Evolutionary conservation across 352 stramenopile genomes (phyloP).

Genomic region (Plasmopara viticola): DNA sequence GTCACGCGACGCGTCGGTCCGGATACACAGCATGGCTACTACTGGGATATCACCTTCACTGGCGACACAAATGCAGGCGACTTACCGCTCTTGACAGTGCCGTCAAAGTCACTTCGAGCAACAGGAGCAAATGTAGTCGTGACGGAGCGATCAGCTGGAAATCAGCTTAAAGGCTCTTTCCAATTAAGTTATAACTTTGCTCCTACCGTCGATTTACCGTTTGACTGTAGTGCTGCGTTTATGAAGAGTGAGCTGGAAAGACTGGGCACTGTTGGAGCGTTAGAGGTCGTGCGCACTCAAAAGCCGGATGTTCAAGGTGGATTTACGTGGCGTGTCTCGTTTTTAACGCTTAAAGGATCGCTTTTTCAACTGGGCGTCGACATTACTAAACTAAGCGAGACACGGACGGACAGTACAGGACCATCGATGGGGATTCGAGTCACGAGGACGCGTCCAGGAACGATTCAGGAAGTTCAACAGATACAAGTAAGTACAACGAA

Average conservation of each 20-base stretch:
- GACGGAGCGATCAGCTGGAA: constrained; percentile 34
- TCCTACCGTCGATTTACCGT: constrained; percentile 66
- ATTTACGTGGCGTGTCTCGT: constrained; percentile 94
- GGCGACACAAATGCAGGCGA: constrained; percentile 57
- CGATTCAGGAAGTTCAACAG: constrained; percentile 57
- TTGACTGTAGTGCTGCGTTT: constrained; percentile 60
- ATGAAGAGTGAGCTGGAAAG: constrained; percentile 63
- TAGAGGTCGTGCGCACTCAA: constrained; percentile 55
- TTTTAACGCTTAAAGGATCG: constrained; percentile 65
- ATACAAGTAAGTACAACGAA: constrained; percentile 53
- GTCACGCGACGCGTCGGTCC: constrained; percentile 51
- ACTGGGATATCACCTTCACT: constrained; percentile 78
- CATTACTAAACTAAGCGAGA: constrained; percentile 38
- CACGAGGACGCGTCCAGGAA: constrained; percentile 37
- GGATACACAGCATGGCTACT: constrained; percentile 54
- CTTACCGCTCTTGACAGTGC: constrained; percentile 47
- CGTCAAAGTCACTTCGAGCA: constrained; percentile 32
- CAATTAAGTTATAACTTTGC: constrained; percentile 37
- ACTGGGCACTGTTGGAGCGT: constrained; percentile 37
- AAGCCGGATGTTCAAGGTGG: constrained; percentile 76
- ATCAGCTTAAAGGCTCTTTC: constrained; percentile 68
- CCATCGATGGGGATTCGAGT: constrained; percentile 47
- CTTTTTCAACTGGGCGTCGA: constrained; percentile 30
- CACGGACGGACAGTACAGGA: constrained; percentile 29
- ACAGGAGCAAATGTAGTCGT: constrained; percentile 33